Evolutionary conservation across 2,329 filamentous ascomycete genomes (phyloP), one percentile per base, ranked within the genome.

Genomic region (Cladosporium sp.): DNA sequence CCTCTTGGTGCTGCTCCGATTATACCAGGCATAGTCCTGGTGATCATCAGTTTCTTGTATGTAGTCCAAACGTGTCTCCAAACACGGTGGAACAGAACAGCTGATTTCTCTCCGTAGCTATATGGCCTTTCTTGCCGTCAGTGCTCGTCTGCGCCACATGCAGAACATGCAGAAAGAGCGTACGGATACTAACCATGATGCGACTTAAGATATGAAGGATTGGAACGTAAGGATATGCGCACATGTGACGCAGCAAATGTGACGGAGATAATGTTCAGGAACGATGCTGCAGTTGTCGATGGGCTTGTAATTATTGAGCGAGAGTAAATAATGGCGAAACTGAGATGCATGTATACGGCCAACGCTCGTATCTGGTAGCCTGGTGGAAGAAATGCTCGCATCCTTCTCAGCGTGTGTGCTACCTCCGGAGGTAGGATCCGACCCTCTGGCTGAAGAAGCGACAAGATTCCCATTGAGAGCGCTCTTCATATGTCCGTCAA

Each of bases 11-110:
- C 47, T 24, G 8, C 47, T 51, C n/a, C 47, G 10, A 26, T 26
- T 6, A 26, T 54, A 26, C 47, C 47, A 8, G 59, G 59, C 41
- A 32, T 52, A 11, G 38, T 62, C 59, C 51, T 62, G 30, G 5
- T 38, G 28, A 14, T 38, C 12, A 1, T 12, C 32, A 21, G 5
- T 4, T 18, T 58, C 54, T 21, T 58, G 54, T 58, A 58, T 18
- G 52, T n/a, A 10, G 15, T 44, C 14, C 38, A 44, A 44, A 21
- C 38, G 6, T n/a, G 18, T 44, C 15, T 18, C 18, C 18, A 44
- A 15, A 5, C 4, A n/a, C 15, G 21, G 2, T 44, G 18, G 38
- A 44, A 44, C 15, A 44, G 7, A 44, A 44, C 14, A 44, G 4
- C 38, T 44, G 18, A 10, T n/a, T 14, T 44, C 2, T 44, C 6